Conservation (phyloP, 331 rosid species). For the Stylosanthes scabra region DNA sequence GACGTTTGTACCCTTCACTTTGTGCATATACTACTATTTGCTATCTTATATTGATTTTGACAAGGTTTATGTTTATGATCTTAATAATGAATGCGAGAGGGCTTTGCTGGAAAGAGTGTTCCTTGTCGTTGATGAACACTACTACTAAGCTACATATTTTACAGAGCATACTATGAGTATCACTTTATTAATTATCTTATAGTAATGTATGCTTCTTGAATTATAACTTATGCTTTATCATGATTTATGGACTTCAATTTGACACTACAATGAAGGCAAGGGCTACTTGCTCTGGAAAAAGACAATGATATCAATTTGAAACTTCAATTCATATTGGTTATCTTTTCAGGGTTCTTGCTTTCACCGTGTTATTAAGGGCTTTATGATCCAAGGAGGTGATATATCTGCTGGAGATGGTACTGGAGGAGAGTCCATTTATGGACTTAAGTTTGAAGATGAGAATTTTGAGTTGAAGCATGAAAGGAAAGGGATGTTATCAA, state of each 20-base stretch:
- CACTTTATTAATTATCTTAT: no score
- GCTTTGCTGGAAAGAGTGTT: neutral
- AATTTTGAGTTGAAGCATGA: constrained; percentile 85
- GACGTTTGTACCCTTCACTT: neutral
- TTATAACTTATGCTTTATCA: no score
- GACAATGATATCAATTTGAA: neutral
- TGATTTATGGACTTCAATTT: no score
- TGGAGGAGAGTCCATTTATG: constrained; percentile 90
- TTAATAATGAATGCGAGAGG: neutral
- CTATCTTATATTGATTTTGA: neutral
- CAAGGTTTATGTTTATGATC: neutral
- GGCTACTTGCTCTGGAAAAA: neutral
- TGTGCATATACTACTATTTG: neutral
- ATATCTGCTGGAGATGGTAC: constrained; percentile 83
- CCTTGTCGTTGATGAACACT: neutral
- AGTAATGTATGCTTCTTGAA: no score
- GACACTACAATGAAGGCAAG: neutral
- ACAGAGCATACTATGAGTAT: no score
- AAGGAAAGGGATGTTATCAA: constrained; percentile 85
- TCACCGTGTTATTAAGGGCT: constrained; percentile 86
- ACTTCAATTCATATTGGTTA: neutral
- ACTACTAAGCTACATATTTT: neutral
- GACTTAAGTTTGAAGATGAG: constrained; percentile 82
- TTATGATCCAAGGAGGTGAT: constrained; percentile 95
- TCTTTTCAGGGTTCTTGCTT: constrained; percentile 38